Conservation (phyloP, 2,329 filamentous ascomycete species). For the Rugonectria rugulosa region DNA sequence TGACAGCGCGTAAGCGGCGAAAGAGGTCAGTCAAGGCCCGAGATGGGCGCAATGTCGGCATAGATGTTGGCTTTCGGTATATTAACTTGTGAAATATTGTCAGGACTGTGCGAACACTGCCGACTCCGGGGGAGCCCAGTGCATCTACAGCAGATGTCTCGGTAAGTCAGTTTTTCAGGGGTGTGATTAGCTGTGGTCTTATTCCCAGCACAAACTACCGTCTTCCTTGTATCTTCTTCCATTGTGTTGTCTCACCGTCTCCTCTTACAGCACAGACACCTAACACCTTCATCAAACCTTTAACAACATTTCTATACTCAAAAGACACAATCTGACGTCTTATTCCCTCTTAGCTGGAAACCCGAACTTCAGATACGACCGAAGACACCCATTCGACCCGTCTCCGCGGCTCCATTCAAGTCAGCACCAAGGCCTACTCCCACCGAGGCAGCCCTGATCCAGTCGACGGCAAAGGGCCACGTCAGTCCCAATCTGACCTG, state of each 20-base stretch:
- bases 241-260: no score
- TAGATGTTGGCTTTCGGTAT: neutral
- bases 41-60: neutral
- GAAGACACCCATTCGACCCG: neutral
- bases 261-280: no score
- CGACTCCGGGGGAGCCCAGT: neutral
- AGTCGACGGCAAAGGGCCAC: neutral
- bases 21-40: conserved; percentile 2
- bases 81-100: no score
- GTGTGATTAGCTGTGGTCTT: no score
- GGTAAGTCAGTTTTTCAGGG: no score
- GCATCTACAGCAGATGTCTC: neutral
- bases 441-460: neutral
- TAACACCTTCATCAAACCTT: no score
- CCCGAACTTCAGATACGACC: no score
- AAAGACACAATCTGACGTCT: no score
- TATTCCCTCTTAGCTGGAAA: no score
- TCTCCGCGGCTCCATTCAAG: neutral
- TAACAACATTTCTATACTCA: no score
- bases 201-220: no score
- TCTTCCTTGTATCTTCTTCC: no score
- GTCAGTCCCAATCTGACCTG: conserved; percentile 8
- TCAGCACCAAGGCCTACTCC: neutral
- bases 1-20: conserved; percentile 26
- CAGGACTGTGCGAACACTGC: neutral